Percentiles rank a stretch among this genome's conserved stretches.
Evolutionary conservation across 345 rosid species (phyloP).

Genomic region (Brassica rapa): DNA sequence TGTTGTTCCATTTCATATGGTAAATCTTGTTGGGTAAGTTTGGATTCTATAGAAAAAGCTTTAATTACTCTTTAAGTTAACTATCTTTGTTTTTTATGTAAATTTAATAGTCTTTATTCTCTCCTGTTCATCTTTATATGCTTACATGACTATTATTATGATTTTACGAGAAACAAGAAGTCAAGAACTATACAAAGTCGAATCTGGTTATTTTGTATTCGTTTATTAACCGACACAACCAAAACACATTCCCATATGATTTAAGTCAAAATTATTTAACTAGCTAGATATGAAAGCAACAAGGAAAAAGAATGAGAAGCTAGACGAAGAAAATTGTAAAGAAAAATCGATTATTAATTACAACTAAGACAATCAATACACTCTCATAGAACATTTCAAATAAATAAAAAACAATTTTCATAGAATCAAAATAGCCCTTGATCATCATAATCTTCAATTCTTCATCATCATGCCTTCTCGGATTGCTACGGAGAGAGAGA

Average conservation of each 20-base stretch:
- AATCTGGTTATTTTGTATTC: background rate
- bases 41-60: background rate
- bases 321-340: background rate
- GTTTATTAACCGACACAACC: slow-evolving; percentile 1
- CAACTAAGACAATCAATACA: slow-evolving; percentile 31
- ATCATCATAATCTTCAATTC: slow-evolving; percentile 8
- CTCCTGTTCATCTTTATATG: background rate
- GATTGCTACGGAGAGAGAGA: slow-evolving; percentile 35
- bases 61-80: background rate
- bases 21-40: background rate
- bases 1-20: background rate
- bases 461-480: slow-evolving; percentile 28
- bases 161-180: background rate
- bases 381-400: background rate
- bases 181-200: background rate
- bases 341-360: slow-evolving; percentile 16
- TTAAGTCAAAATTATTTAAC: background rate
- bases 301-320: slow-evolving; percentile 4
- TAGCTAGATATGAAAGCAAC: slow-evolving; percentile 12
- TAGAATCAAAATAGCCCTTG: slow-evolving; percentile 13
- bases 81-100: background rate
- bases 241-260: slow-evolving; percentile 2
- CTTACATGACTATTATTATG: background rate
- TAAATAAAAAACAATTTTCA: slow-evolving; percentile 16
- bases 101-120: background rate